Conservation (phyloP, 768 basidiomycete genomes). For the Tricholoma furcatifolium region DNA sequence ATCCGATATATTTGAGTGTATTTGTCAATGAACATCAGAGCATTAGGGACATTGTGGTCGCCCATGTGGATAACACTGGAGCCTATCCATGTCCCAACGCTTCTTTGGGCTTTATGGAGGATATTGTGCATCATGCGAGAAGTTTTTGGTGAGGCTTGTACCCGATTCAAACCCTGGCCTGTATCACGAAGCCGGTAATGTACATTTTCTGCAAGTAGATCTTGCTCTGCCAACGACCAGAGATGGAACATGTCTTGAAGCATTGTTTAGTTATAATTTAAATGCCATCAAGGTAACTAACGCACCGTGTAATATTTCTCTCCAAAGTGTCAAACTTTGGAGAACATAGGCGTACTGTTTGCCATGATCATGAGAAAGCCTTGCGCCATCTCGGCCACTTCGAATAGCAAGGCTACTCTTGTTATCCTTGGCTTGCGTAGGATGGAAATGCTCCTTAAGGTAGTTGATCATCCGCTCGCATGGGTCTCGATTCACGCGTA, state of each 20-base stretch:
- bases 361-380: conserved; percentile 80
- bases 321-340: conserved; percentile 85
- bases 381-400: conserved; percentile 76
- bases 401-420: conserved; percentile 76
- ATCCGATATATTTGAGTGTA: conserved; percentile 93
- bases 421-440: conserved; percentile 62
- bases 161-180: conserved; percentile 88
- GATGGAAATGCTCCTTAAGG: conserved; percentile 75
- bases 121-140: conserved; percentile 90
- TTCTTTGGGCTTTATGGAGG: conserved; percentile 78
- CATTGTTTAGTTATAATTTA: conserved; percentile 4
- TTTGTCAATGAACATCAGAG: conserved; percentile 89
- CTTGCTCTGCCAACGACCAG: conserved; percentile 80
- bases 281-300: background rate
- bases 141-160: conserved; percentile 84
- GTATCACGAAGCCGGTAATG: conserved; percentile 84
- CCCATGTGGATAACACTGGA: conserved; percentile 90
- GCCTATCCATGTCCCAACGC: conserved; percentile 82
- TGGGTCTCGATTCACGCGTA: conserved; percentile 83
- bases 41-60: conserved; percentile 82
- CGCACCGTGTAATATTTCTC: conserved; percentile 80
- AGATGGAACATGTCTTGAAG: conserved; percentile 81
- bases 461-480: conserved; percentile 82
- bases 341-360: conserved; percentile 86
- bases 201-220: conserved; percentile 72